A percentile compares a stretch with the other conserved stretches of the same genome.
These are phyloP conservation scores for Pneumocystis carinii DNA, from an alignment of 1,139 yeast species.

Conservation along the genomic window DNA sequence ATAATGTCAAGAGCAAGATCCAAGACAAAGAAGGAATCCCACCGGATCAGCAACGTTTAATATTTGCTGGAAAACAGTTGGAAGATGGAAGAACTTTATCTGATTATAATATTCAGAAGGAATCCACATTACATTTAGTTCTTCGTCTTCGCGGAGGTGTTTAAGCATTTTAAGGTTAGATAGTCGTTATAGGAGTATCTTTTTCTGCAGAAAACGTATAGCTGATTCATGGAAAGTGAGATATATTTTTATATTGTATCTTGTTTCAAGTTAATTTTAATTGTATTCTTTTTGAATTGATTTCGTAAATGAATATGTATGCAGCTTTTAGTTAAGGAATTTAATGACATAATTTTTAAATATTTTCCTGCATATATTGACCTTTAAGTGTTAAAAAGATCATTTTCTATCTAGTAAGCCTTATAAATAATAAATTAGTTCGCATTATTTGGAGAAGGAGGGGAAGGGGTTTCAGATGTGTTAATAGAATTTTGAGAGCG, in stretches of 20 bases:
- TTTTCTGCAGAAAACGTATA: no score
- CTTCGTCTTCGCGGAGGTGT: constrained; percentile 43
- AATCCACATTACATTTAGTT: constrained; percentile 94
- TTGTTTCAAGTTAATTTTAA: not conserved
- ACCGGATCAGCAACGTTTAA: constrained; percentile 87
- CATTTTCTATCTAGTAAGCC: no score
- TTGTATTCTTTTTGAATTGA: not conserved
- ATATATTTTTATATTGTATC: not conserved
- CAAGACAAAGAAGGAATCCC: constrained; percentile 93
- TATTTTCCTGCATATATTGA: no score
- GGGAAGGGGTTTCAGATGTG: not conserved
- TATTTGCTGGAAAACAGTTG: constrained; percentile 86
- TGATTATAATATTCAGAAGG: constrained; percentile 99
- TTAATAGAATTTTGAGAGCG: not conserved
- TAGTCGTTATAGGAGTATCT: not conserved
- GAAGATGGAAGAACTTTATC: constrained; percentile 91
- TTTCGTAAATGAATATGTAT: not conserved
- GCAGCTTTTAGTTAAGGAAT: not conserved
- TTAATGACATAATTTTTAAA: not conserved
- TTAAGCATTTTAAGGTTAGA: constrained; percentile 48
- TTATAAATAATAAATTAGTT: not conserved
- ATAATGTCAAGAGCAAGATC: constrained; percentile 83
- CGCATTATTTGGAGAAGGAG: not conserved
- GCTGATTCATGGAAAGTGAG: not conserved
- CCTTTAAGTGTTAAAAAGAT: no score